Evolutionary conservation across 305 asterid genomes (phyloP), one percentile per base, ranked within the genome.

Genomic region (Withania somnifera): DNA sequence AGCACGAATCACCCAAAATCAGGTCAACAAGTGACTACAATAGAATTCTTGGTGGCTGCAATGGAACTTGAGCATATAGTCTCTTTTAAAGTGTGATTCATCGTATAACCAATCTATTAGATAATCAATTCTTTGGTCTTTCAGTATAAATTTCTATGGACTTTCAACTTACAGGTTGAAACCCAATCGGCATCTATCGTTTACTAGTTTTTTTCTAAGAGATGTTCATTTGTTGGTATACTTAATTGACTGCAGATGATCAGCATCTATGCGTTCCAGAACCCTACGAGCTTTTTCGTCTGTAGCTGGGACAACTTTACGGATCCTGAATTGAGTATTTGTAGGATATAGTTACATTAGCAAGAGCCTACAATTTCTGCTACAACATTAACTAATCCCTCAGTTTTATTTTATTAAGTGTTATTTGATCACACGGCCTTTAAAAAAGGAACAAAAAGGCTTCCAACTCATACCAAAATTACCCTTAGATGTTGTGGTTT

Each of bases 271-370:
- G 83, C 94, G 97, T 57, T 91, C 97, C 52, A 90, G 77, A 69
- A 95, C 90, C 86, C 90, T 87, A 45, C 88, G 91, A 1, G 99
- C 97, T 85, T 95, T 98, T 88, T 95, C 99, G 89, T 92, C 97
- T 4, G 99, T 95, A 57, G 95, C 95, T 9, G 99, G 99, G 85
- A 95, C 97, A 79, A 95, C 99, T 91, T 95, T 95, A 85, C 97
- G 87, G 82, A 95, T 91, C 86, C 91, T 87, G 58, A 79, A 90
- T n/a, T 92, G 91, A 52, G 88, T 88, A n/a, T 91, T 91, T 86
- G 51, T 61, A 20, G 40, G 42, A 42, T 56, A 69, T 20, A 26
- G 40, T 45, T 60, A 28, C 47, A 80, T 8, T 42, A 71, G 78
- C 36, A 42, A 45, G 24, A 19, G 5, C 38, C 11, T n/a, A 42